Percentiles rank a stretch among this genome's conserved stretches.
phyloP scores from a whole-genome alignment of 768 basidiomycete species.

The Cantharellus anzutake region DNA sequence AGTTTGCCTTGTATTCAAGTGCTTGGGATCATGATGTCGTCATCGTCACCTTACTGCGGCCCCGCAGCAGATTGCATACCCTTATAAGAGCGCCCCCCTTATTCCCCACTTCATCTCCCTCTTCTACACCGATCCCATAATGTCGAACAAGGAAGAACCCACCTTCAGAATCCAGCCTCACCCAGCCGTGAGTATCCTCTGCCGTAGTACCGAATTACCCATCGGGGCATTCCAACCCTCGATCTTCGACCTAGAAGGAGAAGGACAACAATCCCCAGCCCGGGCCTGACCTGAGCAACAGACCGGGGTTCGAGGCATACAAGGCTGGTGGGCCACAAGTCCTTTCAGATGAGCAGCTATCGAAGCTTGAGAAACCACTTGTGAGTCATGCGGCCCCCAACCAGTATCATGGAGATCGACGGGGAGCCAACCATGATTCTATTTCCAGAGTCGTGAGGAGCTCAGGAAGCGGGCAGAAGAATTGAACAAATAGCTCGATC shows the following conservation, averaged over 20 bases:
- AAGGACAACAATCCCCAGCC: not conserved
- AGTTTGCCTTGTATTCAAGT: no score
- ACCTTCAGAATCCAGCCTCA: not conserved
- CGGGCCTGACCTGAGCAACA: not conserved
- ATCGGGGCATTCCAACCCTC: not conserved
- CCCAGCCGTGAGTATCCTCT: not conserved
- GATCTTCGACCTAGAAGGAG: not conserved
- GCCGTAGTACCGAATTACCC: not conserved
- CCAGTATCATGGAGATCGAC: not conserved
- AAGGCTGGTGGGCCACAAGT: not conserved
- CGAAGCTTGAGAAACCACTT: not conserved
- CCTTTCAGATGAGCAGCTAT: not conserved
- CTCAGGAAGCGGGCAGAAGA: not conserved
- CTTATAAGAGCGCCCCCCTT: not conserved
- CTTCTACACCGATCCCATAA: not conserved
- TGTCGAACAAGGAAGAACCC: not conserved
- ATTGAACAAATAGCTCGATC: not conserved
- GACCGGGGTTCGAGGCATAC: not conserved
- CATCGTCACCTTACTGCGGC: no score
- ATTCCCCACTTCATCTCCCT: not conserved
- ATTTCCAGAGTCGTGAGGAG: slow-evolving; percentile 4
- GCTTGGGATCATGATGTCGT: no score
- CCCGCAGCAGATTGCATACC: no score
- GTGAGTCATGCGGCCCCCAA: not conserved
- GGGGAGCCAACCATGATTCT: not conserved